phyloP scores from a whole-genome alignment of 345 rosid species.

The Syzygium jambos region DNA sequence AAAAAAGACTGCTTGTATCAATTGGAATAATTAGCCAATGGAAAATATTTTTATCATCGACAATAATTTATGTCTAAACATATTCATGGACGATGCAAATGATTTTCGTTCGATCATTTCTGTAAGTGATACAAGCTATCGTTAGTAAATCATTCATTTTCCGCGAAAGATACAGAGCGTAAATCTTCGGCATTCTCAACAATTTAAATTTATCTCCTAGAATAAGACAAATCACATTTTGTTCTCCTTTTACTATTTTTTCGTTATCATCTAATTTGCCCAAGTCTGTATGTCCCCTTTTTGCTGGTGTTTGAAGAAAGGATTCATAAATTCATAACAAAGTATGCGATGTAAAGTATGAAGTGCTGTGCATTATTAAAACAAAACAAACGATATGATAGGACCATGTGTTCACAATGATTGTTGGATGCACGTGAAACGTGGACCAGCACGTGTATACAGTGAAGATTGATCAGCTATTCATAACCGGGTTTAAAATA shows the following conservation, averaged over 20 bases:
- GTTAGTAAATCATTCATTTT: not conserved
- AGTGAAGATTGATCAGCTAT: not conserved
- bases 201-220: too few species aligned
- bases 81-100: accelerated
- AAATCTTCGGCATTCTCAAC: not conserved
- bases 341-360: too few species aligned
- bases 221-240: too few species aligned
- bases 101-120: accelerated
- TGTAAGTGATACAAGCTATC: accelerated
- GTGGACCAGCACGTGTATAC: not conserved
- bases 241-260: too few species aligned
- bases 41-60: accelerated
- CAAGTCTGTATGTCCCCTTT: too few species aligned
- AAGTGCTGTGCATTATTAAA: too few species aligned
- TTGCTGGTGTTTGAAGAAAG: too few species aligned
- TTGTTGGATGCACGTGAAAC: not conserved
- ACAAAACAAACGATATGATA: too few species aligned
- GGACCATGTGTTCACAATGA: too few species aligned
- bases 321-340: too few species aligned
- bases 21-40: accelerated
- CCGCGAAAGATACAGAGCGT: accelerated
- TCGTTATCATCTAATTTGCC: too few species aligned
- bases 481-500: not conserved
- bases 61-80: too few species aligned
- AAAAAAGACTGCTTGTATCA: accelerated